Evolutionary conservation across 2,329 filamentous ascomycete genomes (phyloP).

Genomic region (Knoxdaviesia capensis): DNA sequence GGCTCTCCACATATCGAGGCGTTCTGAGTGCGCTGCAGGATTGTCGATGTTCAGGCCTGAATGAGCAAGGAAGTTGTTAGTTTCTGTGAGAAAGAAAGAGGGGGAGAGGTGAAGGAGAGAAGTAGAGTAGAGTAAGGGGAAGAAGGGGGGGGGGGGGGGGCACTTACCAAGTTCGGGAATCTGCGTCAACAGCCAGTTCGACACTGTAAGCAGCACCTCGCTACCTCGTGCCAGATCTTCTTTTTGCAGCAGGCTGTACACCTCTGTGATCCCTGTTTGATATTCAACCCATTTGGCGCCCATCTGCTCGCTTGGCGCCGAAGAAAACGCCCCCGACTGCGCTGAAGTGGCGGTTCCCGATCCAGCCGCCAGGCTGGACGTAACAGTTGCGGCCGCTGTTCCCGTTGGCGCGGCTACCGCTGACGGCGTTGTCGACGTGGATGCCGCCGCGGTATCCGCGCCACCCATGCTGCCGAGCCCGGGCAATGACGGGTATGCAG

Average conservation of each 20-base stretch:
- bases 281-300: constrained; percentile 52
- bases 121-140: too few relatives aligned
- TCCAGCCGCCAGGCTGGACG: too few relatives aligned
- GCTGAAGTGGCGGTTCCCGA: too few relatives aligned
- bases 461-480: too few relatives aligned
- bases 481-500: too few relatives aligned
- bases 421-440: too few relatives aligned
- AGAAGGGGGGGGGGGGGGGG: too few relatives aligned
- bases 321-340: background rate
- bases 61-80: constrained; percentile 6
- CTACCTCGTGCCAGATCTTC: constrained; percentile 28
- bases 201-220: constrained; percentile 29
- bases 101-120: too few relatives aligned
- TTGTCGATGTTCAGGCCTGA: constrained; percentile 73
- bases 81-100: too few relatives aligned
- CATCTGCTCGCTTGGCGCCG: constrained; percentile 27
- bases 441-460: too few relatives aligned
- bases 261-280: constrained; percentile 37
- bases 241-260: constrained; percentile 50
- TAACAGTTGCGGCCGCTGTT: too few relatives aligned
- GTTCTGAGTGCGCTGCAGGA: constrained; percentile 41
- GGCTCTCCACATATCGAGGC: constrained; percentile 75
- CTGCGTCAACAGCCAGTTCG: constrained; percentile 34
- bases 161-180: constrained; percentile 33
- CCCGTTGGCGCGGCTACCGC: too few relatives aligned